These are phyloP conservation scores for Cerrena zonata DNA, from an alignment of 1,284 basidiomycete species.

Conservation along the genomic window DNA sequence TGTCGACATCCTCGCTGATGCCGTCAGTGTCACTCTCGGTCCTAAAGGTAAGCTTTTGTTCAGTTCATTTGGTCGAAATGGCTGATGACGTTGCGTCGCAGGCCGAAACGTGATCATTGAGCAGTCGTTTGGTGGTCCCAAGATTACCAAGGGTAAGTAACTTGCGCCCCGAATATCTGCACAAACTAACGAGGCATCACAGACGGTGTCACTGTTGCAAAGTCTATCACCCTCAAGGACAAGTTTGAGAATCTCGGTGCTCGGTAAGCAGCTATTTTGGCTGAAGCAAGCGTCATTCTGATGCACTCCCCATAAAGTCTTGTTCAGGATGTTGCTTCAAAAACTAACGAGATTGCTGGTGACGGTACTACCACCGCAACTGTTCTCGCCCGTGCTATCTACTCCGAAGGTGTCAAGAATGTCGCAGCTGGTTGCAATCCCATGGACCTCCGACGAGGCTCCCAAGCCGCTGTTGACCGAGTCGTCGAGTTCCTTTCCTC, in stretches of 20 bases:
- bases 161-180: slow-evolving; percentile 7
- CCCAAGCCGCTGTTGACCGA: slow-evolving; percentile 93
- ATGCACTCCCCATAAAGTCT: slow-evolving; percentile 51
- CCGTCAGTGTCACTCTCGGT: slow-evolving; percentile 91
- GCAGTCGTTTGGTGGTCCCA: slow-evolving; percentile 94
- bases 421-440: slow-evolving; percentile 99
- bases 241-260: slow-evolving; percentile 99
- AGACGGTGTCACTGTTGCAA: slow-evolving; percentile 98
- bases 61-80: slow-evolving; percentile 10
- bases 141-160: slow-evolving; percentile 86
- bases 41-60: slow-evolving; percentile 72
- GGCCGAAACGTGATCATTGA: slow-evolving; percentile 98
- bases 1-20: slow-evolving; percentile 93
- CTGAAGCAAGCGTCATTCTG: neutral
- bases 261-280: slow-evolving; percentile 53
- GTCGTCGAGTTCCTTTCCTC: slow-evolving; percentile 88
- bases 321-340: slow-evolving; percentile 91
- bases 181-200: slow-evolving; percentile 4
- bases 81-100: slow-evolving; percentile 29
- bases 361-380: slow-evolving; percentile 98
- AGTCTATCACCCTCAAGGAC: slow-evolving; percentile 91
- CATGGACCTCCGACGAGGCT: slow-evolving; percentile 96
- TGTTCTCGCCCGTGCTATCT: slow-evolving; percentile 94
- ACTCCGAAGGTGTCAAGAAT: slow-evolving; percentile 98
- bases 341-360: slow-evolving; percentile 96